Percentiles rank a stretch among this genome's conserved stretches.
Evolutionary conservation across 108 stramenopile genomes (phyloP).

Genomic region (Thalassiosira profunda): DNA sequence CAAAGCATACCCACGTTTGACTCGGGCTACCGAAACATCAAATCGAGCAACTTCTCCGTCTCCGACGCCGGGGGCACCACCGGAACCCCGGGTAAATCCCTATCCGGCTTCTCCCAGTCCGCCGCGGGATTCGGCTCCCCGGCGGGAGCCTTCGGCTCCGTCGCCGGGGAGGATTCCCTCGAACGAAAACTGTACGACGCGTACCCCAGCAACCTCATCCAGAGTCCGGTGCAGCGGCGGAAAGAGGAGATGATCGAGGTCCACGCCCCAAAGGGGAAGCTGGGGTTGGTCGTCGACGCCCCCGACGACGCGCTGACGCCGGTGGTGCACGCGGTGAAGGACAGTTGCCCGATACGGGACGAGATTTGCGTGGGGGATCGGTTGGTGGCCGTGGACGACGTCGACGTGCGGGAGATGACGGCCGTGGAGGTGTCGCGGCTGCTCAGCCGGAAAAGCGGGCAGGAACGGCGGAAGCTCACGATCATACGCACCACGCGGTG

Average conservation of each 20-base stretch:
- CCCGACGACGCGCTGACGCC: constrained; percentile 20
- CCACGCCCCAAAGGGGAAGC: constrained; percentile 48
- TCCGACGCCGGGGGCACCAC: constrained; percentile 54
- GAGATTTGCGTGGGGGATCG: constrained; percentile 45
- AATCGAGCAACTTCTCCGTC: constrained; percentile 33
- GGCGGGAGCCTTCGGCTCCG: neutral
- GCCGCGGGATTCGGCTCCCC: constrained; percentile 1
- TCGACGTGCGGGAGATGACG: constrained; percentile 42
- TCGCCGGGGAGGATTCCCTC: neutral
- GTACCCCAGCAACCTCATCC: constrained; percentile 2
- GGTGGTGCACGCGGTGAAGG: constrained; percentile 49
- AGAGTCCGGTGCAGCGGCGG: neutral
- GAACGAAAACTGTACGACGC: constrained; percentile 1
- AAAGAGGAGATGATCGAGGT: constrained; percentile 39
- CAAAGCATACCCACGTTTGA: too few species aligned
- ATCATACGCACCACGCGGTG: constrained; percentile 15
- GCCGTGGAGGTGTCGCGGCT: constrained; percentile 39
- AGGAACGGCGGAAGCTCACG: constrained; percentile 40
- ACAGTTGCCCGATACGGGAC: constrained; percentile 38
- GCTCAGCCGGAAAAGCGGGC: constrained; percentile 37
- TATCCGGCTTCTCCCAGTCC: constrained; percentile 3
- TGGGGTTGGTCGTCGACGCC: constrained; percentile 52
- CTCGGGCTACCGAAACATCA: too few species aligned
- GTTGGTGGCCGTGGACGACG: constrained; percentile 51
- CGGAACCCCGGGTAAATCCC: constrained; percentile 23